Conservation (phyloP, 1,284 basidiomycete species). For the Omphalotus olearius region DNA sequence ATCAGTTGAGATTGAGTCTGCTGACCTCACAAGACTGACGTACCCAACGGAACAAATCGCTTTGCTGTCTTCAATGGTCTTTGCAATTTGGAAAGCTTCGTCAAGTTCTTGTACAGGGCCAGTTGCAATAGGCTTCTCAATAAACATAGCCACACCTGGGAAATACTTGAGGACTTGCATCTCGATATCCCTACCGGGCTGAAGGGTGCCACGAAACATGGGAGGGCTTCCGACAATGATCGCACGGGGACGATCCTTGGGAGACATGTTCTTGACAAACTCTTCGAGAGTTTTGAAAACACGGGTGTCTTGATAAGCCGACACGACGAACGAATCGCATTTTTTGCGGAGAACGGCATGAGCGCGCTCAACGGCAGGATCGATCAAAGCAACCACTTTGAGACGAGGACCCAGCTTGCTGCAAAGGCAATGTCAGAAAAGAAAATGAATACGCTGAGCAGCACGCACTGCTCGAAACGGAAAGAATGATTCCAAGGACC, state of each 20-base stretch:
- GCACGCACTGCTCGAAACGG: constrained; percentile 82
- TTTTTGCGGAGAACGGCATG: constrained; percentile 83
- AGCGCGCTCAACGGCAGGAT: constrained; percentile 85
- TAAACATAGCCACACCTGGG: constrained; percentile 87
- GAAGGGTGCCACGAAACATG: constrained; percentile 83
- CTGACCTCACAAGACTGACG: constrained; percentile 17
- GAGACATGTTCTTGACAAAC: constrained; percentile 70
- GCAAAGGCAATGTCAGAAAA: constrained; percentile 18
- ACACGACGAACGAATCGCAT: constrained; percentile 90
- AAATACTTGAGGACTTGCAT: constrained; percentile 86
- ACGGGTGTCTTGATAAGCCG: constrained; percentile 89
- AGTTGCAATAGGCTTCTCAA: constrained; percentile 93
- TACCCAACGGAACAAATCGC: constrained; percentile 91
- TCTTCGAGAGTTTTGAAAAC: constrained; percentile 89
- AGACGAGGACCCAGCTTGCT: constrained; percentile 96
- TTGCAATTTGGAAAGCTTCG: constrained; percentile 64
- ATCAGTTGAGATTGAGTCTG: constrained; percentile 5
- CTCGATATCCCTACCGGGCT: constrained; percentile 85
- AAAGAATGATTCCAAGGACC: constrained; percentile 95
- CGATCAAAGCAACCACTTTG: constrained; percentile 93
- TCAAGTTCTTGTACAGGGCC: constrained; percentile 70
- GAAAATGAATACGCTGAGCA: constrained; percentile 4
- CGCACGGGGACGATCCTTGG: constrained; percentile 60
- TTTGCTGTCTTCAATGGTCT: constrained; percentile 61
- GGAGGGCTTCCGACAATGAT: constrained; percentile 92